Evolutionary conservation across 1,139 yeast species (phyloP), one percentile per base, ranked within the genome.

Genomic region (Kluyveromyces sp.): DNA sequence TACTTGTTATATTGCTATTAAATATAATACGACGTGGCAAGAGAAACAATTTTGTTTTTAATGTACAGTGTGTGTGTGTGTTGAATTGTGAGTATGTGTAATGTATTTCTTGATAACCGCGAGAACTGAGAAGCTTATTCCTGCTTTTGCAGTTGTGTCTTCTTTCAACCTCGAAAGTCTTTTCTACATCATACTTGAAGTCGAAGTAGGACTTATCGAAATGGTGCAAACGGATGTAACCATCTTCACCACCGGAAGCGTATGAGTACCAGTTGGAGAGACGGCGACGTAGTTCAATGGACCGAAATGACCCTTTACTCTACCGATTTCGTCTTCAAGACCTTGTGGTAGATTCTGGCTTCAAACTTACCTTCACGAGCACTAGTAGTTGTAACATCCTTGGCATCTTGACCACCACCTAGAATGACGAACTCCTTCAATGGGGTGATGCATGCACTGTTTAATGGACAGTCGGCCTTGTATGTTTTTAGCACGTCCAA

Each of bases 331-430:
- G 65, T 92, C 97, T 66, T 84, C 84, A 67, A 92, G 50, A 92
- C 78, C 72, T 92, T 92, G 71, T 94, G 97, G 72, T 83, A 89
- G 68, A 92, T 86, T 71, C 96, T 80, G 39, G 97, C 95, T 72
- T 92, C 98, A 68, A 92, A 92, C 66, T 88, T 88, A 73, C 98
- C 98, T 69, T 92, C 96, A 46, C 86, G 78, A 53, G 94, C 84
- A 41, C 94, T 79, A 37, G 97, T 89, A 30, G 97, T 92, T 41
- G 99, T 92, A 66, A 92, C 99, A 68, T 90, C 95, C 70, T 90
- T 81, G 37, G 98, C 98, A 65, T 90, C 97, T 74, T 92, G 98
- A 79, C 99, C 99, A 71, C 99, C 99, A 48, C 98, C 98, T 54
- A 94, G 76, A 47, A 92, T 83, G 53, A 92, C 87, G 65, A 83